A percentile compares a stretch with the other conserved stretches of the same genome.
These are phyloP conservation scores for Kazachstania taianensis DNA, from an alignment of 805 yeast genomes.

Conservation along the genomic window DNA sequence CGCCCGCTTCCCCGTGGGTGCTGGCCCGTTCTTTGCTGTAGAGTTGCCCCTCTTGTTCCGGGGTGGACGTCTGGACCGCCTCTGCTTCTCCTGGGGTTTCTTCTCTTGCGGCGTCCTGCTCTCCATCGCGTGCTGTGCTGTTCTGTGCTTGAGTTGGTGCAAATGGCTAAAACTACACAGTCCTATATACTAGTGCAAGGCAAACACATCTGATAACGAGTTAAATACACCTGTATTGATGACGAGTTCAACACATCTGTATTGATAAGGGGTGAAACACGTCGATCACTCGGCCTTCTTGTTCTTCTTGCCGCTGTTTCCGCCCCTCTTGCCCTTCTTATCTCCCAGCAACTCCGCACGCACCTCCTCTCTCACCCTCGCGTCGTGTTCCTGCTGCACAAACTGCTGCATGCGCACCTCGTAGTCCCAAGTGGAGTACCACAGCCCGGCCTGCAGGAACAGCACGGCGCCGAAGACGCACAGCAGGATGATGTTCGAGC, in stretches of 20 bases:
- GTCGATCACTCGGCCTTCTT: background rate
- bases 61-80: too few species aligned
- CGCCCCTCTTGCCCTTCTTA: slow-evolving; percentile 8
- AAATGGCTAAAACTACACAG: too few species aligned
- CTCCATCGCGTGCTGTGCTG: too few species aligned
- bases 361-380: slow-evolving; percentile 1
- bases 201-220: too few species aligned
- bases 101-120: too few species aligned
- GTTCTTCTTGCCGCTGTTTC: slow-evolving; percentile 1
- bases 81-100: too few species aligned
- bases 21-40: too few species aligned
- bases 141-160: too few species aligned
- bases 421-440: slow-evolving; percentile 67
- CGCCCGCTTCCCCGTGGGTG: background rate
- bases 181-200: too few species aligned
- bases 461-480: slow-evolving; percentile 68
- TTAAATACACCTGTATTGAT: too few species aligned
- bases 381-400: slow-evolving; percentile 17
- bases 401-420: slow-evolving; percentile 30
- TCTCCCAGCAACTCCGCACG: too few species aligned
- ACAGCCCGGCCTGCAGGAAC: slow-evolving; percentile 77
- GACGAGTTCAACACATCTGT: too few species aligned
- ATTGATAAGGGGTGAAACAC: background rate
- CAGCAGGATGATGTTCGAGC: slow-evolving; percentile 69
- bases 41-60: background rate